phyloP scores from a whole-genome alignment of 805 yeast species.

The Yueomyces sinensis region DNA sequence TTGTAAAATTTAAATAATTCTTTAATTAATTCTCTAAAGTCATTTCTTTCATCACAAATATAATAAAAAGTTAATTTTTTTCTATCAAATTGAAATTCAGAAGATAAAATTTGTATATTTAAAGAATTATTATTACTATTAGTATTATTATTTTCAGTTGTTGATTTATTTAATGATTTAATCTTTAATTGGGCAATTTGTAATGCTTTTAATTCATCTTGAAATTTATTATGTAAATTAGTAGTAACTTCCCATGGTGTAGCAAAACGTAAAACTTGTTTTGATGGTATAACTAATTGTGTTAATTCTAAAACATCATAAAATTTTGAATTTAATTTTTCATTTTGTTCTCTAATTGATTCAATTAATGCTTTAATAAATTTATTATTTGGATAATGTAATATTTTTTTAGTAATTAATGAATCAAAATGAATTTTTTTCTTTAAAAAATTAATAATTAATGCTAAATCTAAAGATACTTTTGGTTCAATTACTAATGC shows the following conservation, averaged over 20 bases:
- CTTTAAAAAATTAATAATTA: conserved; percentile 60
- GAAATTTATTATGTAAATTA: conserved; percentile 47
- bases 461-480: conserved; percentile 49
- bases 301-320: conserved; percentile 33
- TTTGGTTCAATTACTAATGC: conserved; percentile 60
- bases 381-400: conserved; percentile 16
- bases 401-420: conserved; percentile 19
- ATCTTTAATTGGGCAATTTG: conserved; percentile 48
- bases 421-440: conserved; percentile 47
- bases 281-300: conserved; percentile 55
- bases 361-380: conserved; percentile 19
- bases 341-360: conserved; percentile 12
- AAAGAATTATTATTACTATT: conserved; percentile 16
- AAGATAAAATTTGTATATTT: conserved; percentile 50
- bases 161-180: conserved; percentile 19
- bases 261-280: conserved; percentile 65
- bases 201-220: conserved; percentile 61
- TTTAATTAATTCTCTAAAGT: conserved; percentile 58
- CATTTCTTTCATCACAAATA: conserved; percentile 50
- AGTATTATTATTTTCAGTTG: conserved; percentile 1
- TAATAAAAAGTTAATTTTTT: conserved; percentile 66
- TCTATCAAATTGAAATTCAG: conserved; percentile 74
- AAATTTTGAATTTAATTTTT: conserved; percentile 16
- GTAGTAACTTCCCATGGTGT: conserved; percentile 51
- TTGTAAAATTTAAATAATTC: conserved; percentile 65